Base-by-base conservation (phyloP, 2,329 filamentous ascomycete genomes). In the Talaromyces sp. region DNA sequence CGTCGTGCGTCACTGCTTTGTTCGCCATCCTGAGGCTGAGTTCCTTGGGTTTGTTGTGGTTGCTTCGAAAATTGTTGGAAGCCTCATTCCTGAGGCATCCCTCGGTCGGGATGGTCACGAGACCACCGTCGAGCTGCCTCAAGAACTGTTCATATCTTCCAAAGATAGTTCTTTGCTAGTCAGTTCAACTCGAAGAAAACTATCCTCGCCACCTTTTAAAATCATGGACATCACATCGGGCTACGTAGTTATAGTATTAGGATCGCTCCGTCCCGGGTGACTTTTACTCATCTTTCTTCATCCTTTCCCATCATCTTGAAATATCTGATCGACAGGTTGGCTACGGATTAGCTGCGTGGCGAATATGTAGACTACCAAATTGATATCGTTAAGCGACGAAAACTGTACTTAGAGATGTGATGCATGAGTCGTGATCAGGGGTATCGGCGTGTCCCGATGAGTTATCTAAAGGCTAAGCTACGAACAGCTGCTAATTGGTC, bases 381-480 rank as follows among this genome's bases (percentile, higher is more conserved):
- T 36, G 51, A 19, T 15, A 29, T 13, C n/a, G 51, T 56, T 34
- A 56, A 31, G 8, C 29, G 51, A 56, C 29, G 15, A 22, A 5
- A 17, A n/a, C n/a, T 17, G 38, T 40, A 15, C 1, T 36, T 31
- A 53, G 25, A 29, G 25, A 53, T 31, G 22, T 25, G 10, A 51
- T 17, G 22, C 22, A 27, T 17, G 49, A 29, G 43, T 13, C 25
- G 29, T 34, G n/a, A 5, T 5, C 29, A 15, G 53, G 53, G 31
- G 53, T 36, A 36, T 56, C 53, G 53, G 53, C 53, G 53, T 36
- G 53, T 11, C 19, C 53, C 53, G 53, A 56, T 4, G 53, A 22
- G 3, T 2, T 36, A 56, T 56, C 29, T 25, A 29, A 25, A 25
- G 43, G 19, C 25, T 25, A 45, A 45, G 10, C 15, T 27, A 27